Conservation (phyloP, 2,329 filamentous ascomycete species). For the Trichoderma aggressivum region DNA sequence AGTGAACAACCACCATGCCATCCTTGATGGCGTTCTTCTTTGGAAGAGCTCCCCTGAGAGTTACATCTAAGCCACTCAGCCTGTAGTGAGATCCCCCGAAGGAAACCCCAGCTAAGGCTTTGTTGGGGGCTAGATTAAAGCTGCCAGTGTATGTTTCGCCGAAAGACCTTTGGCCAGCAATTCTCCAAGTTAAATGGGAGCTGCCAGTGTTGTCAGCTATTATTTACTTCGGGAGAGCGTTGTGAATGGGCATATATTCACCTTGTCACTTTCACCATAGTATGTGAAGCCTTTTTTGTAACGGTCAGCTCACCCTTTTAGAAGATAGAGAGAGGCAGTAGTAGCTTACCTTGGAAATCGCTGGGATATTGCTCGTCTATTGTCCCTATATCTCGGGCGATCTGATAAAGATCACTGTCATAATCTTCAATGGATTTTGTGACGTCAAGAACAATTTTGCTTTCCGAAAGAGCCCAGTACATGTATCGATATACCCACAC, state of each 20-base stretch:
- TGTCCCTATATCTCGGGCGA: not conserved
- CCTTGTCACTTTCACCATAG: not conserved
- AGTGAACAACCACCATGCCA: not conserved
- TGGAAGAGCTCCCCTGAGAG: not conserved
- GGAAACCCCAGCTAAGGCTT: not conserved
- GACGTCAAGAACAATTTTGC: not conserved
- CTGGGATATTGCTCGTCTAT: not conserved
- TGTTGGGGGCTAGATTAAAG: not conserved
- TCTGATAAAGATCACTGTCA: not conserved
- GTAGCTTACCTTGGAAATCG: not conserved
- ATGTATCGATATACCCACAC: not conserved
- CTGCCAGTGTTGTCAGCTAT: not conserved
- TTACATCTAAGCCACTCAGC: not conserved
- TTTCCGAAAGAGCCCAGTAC: not conserved
- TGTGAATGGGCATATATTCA: not conserved
- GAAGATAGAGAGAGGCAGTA: not conserved
- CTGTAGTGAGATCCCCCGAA: not conserved
- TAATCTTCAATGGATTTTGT: not conserved
- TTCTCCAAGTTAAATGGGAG: not conserved
- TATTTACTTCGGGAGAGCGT: rapidly evolving
- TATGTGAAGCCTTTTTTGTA: not conserved
- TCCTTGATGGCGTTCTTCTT: not conserved
- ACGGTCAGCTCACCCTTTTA: not conserved
- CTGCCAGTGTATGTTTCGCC: not conserved
- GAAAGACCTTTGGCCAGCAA: not conserved